A percentile compares a stretch with the other conserved stretches of the same genome.
phyloP scores from a whole-genome alignment of 306 rosid genomes.

The Cicer cuneatum region DNA sequence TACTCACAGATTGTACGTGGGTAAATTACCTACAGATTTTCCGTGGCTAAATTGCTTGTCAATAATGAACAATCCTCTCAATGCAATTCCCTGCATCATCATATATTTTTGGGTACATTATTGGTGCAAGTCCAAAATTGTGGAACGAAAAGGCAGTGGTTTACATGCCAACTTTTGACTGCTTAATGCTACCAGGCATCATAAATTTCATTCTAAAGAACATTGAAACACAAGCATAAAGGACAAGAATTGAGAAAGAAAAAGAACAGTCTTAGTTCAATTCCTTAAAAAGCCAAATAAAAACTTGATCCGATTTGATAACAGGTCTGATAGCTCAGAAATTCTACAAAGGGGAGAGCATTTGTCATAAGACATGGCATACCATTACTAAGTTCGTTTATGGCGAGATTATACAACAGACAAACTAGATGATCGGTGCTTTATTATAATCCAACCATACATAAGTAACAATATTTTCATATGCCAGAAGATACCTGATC shows the following conservation, averaged over 20 bases:
- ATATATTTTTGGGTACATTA: constrained; percentile 2
- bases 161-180: constrained; percentile 8
- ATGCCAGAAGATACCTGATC: constrained; percentile 73
- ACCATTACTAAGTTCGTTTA: neutral
- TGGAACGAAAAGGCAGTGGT: constrained; percentile 4
- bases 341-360: neutral
- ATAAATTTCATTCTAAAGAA: constrained; percentile 20
- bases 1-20: too few species aligned
- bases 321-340: constrained; percentile 2
- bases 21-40: too few species aligned
- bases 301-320: constrained; percentile 8
- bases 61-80: constrained; percentile 90
- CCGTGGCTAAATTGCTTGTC: too few species aligned
- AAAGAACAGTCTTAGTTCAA: neutral
- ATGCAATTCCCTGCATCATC: constrained; percentile 67
- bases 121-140: constrained; percentile 1
- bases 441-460: constrained; percentile 18
- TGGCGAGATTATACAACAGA: constrained; percentile 15
- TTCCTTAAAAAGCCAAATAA: constrained; percentile 15
- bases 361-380: neutral
- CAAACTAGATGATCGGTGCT: neutral
- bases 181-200: neutral
- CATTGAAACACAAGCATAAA: neutral
- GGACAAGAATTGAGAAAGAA: neutral
- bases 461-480: neutral